Conservation (phyloP, 1,139 yeast species). For the Meyerozyma sp. region DNA sequence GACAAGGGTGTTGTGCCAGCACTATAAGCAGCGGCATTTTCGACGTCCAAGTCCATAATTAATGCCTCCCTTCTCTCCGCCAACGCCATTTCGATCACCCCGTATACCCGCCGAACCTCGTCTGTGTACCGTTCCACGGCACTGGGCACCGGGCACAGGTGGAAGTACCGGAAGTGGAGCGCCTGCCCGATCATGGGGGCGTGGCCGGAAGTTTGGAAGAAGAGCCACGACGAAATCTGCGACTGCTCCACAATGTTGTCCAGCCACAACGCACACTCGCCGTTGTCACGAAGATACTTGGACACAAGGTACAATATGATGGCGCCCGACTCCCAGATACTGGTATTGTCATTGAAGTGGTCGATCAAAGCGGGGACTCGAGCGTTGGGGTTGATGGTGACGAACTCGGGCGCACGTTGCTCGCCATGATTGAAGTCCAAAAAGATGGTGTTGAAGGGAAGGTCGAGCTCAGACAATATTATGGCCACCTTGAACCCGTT, state of each 20-base stretch:
- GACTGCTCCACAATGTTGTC: conserved; percentile 76
- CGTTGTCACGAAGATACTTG: conserved; percentile 62
- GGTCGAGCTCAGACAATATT: conserved; percentile 75
- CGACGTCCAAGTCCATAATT: conserved; percentile 86
- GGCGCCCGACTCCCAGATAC: conserved; percentile 95
- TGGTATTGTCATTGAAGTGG: conserved; percentile 70
- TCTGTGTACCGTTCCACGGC: conserved; percentile 91
- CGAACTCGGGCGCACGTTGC: conserved; percentile 90
- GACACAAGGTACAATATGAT: conserved; percentile 73
- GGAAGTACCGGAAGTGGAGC: conserved; percentile 87
- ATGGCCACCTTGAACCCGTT: conserved; percentile 96
- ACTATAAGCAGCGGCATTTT: conserved; percentile 82
- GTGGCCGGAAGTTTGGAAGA: conserved; percentile 93
- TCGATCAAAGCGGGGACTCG: conserved; percentile 92
- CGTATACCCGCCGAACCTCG: conserved; percentile 90
- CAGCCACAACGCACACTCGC: conserved; percentile 77
- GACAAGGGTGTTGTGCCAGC: conserved; percentile 86
- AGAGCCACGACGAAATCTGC: conserved; percentile 86
- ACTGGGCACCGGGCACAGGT: conserved; percentile 77
- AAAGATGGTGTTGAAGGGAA: conserved; percentile 76
- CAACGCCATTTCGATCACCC: conserved; percentile 90
- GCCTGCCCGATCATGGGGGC: conserved; percentile 99
- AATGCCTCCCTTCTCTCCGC: conserved; percentile 90
- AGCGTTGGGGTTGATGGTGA: conserved; percentile 88
- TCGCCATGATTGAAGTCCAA: conserved; percentile 87